Percentiles rank a stretch among this genome's conserved stretches.
Conservation (phyloP, 208 protist species). For the Trypanosoma boissoni region DNA sequence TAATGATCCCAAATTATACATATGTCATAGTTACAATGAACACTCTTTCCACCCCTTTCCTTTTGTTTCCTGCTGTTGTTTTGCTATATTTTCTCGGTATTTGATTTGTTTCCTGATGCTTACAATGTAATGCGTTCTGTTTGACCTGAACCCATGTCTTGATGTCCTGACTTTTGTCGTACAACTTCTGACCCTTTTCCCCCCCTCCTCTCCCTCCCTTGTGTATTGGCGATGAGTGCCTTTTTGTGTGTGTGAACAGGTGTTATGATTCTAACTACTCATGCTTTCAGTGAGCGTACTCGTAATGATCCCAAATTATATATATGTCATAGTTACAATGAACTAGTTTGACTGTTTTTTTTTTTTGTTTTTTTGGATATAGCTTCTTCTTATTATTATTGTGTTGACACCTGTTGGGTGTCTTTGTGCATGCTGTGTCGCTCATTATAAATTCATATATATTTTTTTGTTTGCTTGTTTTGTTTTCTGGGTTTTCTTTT, state of each 20-base stretch:
- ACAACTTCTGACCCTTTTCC: background rate
- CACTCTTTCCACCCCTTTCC: background rate
- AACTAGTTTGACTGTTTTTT: background rate
- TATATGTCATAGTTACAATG: conserved; percentile 32
- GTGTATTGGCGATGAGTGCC: background rate
- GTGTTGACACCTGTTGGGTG: conserved; percentile 12
- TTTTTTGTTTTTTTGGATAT: conserved; percentile 23
- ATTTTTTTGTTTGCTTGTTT: conserved; percentile 9
- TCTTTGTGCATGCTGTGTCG: conserved; percentile 13
- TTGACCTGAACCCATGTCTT: conserved; percentile 37
- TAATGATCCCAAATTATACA: conserved; percentile 22
- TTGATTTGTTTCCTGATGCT: background rate
- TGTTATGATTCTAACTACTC: conserved; percentile 26
- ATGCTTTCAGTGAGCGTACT: conserved; percentile 25
- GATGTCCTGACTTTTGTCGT: conserved; percentile 15
- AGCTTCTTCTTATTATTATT: conserved; percentile 16
- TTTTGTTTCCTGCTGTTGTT: background rate
- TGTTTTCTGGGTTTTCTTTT: conserved; percentile 6
- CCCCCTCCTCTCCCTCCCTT: background rate
- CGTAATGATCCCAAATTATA: background rate
- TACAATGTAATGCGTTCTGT: conserved; percentile 42
- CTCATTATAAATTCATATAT: conserved; percentile 4
- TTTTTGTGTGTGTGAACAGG: background rate
- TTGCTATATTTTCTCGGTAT: background rate
- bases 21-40: conserved; percentile 40